A percentile compares a stretch with the other conserved stretches of the same genome.
Evolutionary conservation across 768 basidiomycete species (phyloP).

Genomic region (Astraeus odoratus): DNA sequence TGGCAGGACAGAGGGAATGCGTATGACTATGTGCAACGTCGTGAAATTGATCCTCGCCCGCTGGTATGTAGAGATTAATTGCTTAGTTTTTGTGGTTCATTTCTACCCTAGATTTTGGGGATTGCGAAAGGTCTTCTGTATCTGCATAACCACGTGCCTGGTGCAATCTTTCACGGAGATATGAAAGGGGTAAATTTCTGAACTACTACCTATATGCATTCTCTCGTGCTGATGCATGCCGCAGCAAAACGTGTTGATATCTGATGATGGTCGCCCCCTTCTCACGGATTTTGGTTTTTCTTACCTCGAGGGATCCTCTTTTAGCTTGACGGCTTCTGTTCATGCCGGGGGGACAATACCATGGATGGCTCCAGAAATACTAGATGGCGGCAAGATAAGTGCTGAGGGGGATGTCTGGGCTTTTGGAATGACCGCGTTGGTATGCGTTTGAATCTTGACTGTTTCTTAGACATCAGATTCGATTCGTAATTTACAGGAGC

Average conservation of each 20-base stretch:
- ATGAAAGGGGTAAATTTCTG: not conserved
- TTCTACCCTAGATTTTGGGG: slow-evolving; percentile 23
- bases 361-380: not conserved
- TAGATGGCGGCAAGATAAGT: not conserved
- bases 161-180: slow-evolving; percentile 20
- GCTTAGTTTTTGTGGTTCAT: not conserved
- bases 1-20: not conserved
- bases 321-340: not conserved
- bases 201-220: not conserved
- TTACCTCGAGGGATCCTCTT: not conserved
- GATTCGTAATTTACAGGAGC: not conserved
- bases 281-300: not conserved
- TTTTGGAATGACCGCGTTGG: not conserved
- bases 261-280: not conserved
- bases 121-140: slow-evolving; percentile 32
- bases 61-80: not conserved
- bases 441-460: not conserved
- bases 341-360: not conserved
- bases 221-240: not conserved
- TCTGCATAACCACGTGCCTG: slow-evolving; percentile 24
- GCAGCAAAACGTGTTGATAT: not conserved
- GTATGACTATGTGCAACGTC: not conserved
- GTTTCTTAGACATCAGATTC: not conserved
- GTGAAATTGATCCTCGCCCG: not conserved
- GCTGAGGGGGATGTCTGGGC: not conserved